phyloP scores from a whole-genome alignment of 495 filamentous ascomycete genomes.

The Sporormia fimetaria region DNA sequence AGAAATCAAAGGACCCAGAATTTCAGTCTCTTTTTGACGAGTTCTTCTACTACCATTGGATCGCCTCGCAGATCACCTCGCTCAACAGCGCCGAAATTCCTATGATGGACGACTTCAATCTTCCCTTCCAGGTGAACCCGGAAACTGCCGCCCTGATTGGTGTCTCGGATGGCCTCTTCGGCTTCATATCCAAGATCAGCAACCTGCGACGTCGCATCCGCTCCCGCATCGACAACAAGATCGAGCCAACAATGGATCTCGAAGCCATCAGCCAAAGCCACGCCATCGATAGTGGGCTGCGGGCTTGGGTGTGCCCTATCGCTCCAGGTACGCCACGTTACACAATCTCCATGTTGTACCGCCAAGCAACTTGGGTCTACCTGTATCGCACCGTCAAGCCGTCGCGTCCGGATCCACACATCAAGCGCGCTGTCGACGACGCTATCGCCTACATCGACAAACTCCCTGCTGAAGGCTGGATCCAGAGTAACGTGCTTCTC shows the following conservation, averaged over 20 bases:
- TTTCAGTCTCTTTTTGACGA: slow-evolving; percentile 66
- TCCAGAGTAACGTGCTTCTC: slow-evolving; percentile 75
- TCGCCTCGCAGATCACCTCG: slow-evolving; percentile 67
- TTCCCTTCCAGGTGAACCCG: slow-evolving; percentile 65
- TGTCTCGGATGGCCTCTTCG: slow-evolving; percentile 78
- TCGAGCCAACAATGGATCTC: slow-evolving; percentile 65
- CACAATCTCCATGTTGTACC: slow-evolving; percentile 69
- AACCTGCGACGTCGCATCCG: slow-evolving; percentile 68
- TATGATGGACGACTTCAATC: slow-evolving; percentile 48
- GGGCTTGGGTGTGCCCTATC: slow-evolving; percentile 63
- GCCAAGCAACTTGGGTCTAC: slow-evolving; percentile 86
- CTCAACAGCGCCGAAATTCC: slow-evolving; percentile 46
- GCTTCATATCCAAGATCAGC: slow-evolving; percentile 69
- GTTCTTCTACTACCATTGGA: slow-evolving; percentile 87
- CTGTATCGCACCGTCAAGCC: slow-evolving; percentile 75
- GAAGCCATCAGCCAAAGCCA: slow-evolving; percentile 60
- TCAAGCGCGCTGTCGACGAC: slow-evolving; percentile 65
- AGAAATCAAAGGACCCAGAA: slow-evolving; percentile 31
- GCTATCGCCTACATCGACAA: slow-evolving; percentile 54
- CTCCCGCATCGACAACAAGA: slow-evolving; percentile 47
- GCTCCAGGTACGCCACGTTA: slow-evolving; percentile 59
- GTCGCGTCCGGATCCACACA: slow-evolving; percentile 54
- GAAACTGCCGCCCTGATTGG: slow-evolving; percentile 64
- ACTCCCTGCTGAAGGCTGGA: slow-evolving; percentile 50
- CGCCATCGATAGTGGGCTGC: slow-evolving; percentile 65